Conservation (phyloP, 371 early-diverging fungal genomes). For the Haplosporangium sp. region DNA sequence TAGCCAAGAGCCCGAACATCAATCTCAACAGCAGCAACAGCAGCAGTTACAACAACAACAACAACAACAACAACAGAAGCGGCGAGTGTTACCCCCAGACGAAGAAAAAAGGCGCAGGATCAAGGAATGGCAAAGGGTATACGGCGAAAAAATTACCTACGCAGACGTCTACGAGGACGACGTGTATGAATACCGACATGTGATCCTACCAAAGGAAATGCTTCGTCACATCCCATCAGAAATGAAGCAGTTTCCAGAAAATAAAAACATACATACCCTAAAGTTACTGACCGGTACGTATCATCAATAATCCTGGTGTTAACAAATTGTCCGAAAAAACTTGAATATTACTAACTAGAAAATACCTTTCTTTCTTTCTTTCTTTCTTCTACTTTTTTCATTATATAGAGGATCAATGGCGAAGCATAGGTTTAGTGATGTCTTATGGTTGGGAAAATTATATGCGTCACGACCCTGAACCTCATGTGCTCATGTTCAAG, state of each 20-base stretch:
- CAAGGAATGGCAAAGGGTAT: background rate
- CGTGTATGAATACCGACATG: conserved; percentile 37
- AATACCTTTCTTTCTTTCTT: background rate
- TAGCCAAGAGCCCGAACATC: background rate
- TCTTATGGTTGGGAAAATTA: conserved; percentile 36
- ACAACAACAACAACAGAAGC: background rate
- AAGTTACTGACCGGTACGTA: conserved; percentile 28
- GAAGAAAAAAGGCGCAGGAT: background rate
- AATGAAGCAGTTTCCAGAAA: conserved; percentile 1
- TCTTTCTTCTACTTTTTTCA: too few species aligned
- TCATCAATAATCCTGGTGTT: background rate
- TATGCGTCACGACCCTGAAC: conserved; percentile 45
- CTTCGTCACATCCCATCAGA: conserved; percentile 3
- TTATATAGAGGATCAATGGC: conserved; percentile 38
- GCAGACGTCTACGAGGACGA: conserved; percentile 26
- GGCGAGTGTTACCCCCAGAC: background rate
- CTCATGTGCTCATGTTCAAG: conserved; percentile 39
- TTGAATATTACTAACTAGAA: background rate
- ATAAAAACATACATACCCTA: background rate
- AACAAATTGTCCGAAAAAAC: background rate
- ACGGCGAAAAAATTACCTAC: conserved; percentile 18
- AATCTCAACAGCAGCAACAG: conserved; percentile 5
- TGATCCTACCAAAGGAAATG: conserved; percentile 38
- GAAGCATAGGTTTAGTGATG: conserved; percentile 26
- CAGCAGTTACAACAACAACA: background rate